These are phyloP conservation scores for Neonectria punicea DNA, from an alignment of 2,329 filamentous ascomycete species.

Conservation along the genomic window DNA sequence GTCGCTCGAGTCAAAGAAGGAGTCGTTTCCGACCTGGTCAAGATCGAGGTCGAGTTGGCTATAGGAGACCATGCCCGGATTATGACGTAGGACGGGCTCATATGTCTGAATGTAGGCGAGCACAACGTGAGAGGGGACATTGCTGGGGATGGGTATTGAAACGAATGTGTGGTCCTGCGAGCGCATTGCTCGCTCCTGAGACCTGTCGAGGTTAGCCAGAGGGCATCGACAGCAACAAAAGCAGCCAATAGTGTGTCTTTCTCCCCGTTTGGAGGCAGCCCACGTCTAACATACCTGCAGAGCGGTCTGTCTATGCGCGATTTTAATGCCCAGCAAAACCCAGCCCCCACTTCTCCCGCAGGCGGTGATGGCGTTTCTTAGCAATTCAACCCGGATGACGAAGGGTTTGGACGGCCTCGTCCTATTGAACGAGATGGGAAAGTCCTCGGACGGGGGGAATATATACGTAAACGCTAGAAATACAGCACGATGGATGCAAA, in stretches of 20 bases:
- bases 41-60: conserved; percentile 45
- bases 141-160: conserved; percentile 52
- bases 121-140: conserved; percentile 48
- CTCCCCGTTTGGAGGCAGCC: neutral
- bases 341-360: neutral
- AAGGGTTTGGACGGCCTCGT: neutral
- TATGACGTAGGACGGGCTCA: conserved; percentile 53
- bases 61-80: conserved; percentile 50
- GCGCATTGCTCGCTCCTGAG: conserved; percentile 41
- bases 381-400: neutral
- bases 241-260: neutral
- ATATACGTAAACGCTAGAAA: neutral
- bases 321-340: neutral
- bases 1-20: conserved; percentile 50
- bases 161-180: conserved; percentile 48
- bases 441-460: neutral
- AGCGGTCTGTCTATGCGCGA: neutral
- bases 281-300: neutral
- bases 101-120: conserved; percentile 53
- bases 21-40: conserved; percentile 48
- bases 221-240: neutral
- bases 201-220: neutral
- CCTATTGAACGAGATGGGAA: neutral
- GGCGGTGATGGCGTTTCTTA: neutral
- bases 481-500: neutral